Base-by-base conservation (phyloP, 106 monocot species). In the Dioscorea alata region DNA sequence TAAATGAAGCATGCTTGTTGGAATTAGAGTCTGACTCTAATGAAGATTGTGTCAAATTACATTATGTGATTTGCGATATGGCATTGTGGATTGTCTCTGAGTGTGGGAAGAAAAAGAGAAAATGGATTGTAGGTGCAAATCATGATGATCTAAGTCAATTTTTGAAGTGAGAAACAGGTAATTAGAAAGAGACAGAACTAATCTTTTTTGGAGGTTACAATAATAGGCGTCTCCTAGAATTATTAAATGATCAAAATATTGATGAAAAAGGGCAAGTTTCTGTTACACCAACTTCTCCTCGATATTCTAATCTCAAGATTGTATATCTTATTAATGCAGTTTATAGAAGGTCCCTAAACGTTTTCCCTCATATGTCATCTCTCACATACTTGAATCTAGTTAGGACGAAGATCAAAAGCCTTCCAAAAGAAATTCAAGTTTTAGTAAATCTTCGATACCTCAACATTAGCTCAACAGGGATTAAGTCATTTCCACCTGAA, bases 311-410 rank as follows among this genome's bases (percentile, higher is more conserved):
- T 18, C 68, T 73, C 3, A 12, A 7, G 0, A 33, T 49, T 8
- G 50, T n/a, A n/a, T 59, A 56, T 60, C 71, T 23, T n/a, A n/a
- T n/a, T n/a, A n/a, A n/a, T n/a, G n/a, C n/a, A n/a, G n/a, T n/a
- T n/a, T n/a, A n/a, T n/a, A n/a, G 65, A 71, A 28, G 17, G 17
- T 81, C n/a, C n/a, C n/a, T n/a, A n/a, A n/a, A n/a, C n/a, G 52
- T 59, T 15, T 58, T 76, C 19, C 2, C 6, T 12, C 6, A 19
- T 12, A 63, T 73, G 54, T 23, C 18, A 1, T 13, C n/a, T 8
- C 65, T 77, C 10, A 69, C 50, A 0, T 72, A 73, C 18, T 18
- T 82, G 13, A 73, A 82, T 35, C 22, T 82, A 6, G 76, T 77
- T 0, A 2, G 34, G 16, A 69, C 56, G 4, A 6, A 13, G 50